Evolutionary conservation across 306 rosid species (phyloP).

Genomic region (Crotalaria pallida): DNA sequence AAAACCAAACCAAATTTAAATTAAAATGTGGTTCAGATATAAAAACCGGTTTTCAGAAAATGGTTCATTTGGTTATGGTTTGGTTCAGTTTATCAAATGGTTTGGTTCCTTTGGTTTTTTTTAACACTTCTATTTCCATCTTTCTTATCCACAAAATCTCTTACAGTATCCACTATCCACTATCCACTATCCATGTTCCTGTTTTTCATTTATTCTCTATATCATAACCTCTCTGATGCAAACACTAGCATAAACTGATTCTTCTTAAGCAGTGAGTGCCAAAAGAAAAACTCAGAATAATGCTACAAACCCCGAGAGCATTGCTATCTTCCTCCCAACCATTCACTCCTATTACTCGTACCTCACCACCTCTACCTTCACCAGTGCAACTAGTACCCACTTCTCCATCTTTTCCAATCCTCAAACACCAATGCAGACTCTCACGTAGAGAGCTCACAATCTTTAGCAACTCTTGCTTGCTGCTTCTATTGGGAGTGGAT

Average conservation of each 20-base stretch:
- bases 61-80: too few relatives aligned
- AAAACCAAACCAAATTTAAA: too few relatives aligned
- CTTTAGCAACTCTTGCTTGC: constrained; percentile 50
- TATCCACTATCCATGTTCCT: neutral
- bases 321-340: constrained; percentile 34
- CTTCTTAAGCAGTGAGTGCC: constrained; percentile 16
- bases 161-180: too few relatives aligned
- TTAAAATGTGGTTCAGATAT: too few relatives aligned
- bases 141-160: too few relatives aligned
- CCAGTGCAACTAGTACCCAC: constrained; percentile 35
- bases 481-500: constrained; percentile 52
- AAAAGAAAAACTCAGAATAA: constrained; percentile 27
- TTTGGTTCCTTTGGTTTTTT: too few relatives aligned
- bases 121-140: too few relatives aligned
- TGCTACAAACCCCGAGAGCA: constrained; percentile 54
- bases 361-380: constrained; percentile 22
- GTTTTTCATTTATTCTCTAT: neutral
- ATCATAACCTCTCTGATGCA: constrained; percentile 14
- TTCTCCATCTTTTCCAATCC: constrained; percentile 23
- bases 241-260: constrained; percentile 3
- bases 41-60: too few relatives aligned
- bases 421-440: constrained; percentile 47
- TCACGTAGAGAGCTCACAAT: constrained; percentile 68
- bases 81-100: too few relatives aligned
- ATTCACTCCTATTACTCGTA: constrained; percentile 31